phyloP scores from a whole-genome alignment of 345 rosid genomes.

The Citrus hindsii region DNA sequence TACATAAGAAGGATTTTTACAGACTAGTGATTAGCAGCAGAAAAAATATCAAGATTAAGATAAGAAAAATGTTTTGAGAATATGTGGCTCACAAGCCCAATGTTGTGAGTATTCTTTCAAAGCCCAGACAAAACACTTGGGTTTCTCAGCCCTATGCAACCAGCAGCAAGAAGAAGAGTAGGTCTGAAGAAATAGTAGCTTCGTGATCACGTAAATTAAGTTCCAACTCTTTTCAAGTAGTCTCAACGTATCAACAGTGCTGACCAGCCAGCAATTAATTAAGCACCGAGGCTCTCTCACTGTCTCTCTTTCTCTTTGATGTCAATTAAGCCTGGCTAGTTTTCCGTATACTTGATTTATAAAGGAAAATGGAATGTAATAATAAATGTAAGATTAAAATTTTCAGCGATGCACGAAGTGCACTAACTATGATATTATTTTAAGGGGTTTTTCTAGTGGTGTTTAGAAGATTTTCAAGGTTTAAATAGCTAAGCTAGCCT shows the following conservation, averaged over 20 bases:
- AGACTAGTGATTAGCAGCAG: no score
- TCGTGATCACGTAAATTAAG: not conserved
- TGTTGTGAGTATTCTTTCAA: not conserved
- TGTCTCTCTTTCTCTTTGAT: not conserved
- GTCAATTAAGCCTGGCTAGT: not conserved
- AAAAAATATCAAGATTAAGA: no score
- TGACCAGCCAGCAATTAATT: not conserved
- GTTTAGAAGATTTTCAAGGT: no score
- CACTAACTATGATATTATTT: no score
- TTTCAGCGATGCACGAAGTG: no score
- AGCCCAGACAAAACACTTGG: slow-evolving; percentile 7
- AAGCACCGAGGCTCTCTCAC: no score
- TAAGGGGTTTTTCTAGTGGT: no score
- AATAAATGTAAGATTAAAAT: no score
- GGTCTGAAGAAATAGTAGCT: slow-evolving; percentile 28
- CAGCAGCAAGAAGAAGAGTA: slow-evolving; percentile 12
- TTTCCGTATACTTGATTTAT: no score
- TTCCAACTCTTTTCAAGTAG: not conserved
- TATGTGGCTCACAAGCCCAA: not conserved
- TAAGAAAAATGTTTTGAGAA: no score
- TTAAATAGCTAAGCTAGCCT: no score
- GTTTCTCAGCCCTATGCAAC: slow-evolving; percentile 1
- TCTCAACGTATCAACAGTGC: not conserved
- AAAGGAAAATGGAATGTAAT: no score
- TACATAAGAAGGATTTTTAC: not conserved